These are phyloP conservation scores for Diaporthe longicolla DNA, from an alignment of 2,329 filamentous ascomycete species.

Conservation along the genomic window DNA sequence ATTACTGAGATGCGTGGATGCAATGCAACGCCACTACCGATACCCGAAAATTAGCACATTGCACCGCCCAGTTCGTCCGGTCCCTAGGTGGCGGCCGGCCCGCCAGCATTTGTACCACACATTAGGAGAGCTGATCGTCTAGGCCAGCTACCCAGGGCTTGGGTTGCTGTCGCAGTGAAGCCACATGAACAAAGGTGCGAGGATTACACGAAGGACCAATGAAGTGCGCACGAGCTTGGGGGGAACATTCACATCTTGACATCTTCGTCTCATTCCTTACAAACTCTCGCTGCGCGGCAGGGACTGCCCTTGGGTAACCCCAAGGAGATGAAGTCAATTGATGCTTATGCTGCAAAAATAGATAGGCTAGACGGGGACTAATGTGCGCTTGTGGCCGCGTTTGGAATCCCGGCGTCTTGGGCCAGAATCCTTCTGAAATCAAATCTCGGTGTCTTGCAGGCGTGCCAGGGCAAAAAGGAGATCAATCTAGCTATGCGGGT, in stretches of 20 bases:
- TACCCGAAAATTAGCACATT: conserved; percentile 17
- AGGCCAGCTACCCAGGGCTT: background rate
- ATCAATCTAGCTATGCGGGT: conserved; percentile 1
- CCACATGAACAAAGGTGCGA: conserved; percentile 17
- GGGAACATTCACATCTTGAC: background rate
- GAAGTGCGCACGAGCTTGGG: background rate
- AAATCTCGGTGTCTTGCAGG: conserved; percentile 11
- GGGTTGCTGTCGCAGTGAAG: background rate
- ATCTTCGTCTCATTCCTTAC: background rate
- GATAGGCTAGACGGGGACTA: conserved; percentile 19
- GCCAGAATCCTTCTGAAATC: conserved; percentile 7
- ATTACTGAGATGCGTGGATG: conserved; percentile 20
- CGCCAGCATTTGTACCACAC: background rate
- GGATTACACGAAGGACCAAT: conserved; percentile 27
- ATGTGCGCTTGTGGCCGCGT: conserved; percentile 10
- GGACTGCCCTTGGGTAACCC: background rate
- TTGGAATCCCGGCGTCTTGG: conserved; percentile 12
- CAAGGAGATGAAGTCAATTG: conserved; percentile 18
- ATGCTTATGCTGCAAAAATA: conserved; percentile 28
- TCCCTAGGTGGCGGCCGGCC: background rate
- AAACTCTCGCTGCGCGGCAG: background rate
- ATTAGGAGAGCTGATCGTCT: background rate
- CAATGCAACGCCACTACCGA: conserved; percentile 23
- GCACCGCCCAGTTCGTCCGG: conserved; percentile 15
- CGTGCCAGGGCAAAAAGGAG: conserved; percentile 22